Evolutionary conservation across 208 protist species (phyloP).

Genomic region (Trypanosoma melophagium): DNA sequence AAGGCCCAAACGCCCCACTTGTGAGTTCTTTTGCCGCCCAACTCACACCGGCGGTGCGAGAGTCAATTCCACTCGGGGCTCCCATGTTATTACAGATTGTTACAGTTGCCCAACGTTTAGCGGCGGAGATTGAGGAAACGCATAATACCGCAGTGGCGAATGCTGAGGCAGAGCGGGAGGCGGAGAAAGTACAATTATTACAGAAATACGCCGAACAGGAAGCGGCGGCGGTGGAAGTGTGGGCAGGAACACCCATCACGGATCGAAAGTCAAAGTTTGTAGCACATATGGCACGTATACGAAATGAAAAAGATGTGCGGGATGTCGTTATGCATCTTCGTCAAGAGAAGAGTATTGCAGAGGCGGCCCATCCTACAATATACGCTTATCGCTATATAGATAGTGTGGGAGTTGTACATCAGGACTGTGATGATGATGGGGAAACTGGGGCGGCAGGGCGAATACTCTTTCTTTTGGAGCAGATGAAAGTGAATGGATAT

Average conservation of each 20-base stretch:
- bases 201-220: background rate
- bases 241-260: slow-evolving; percentile 51
- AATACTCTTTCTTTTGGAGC: slow-evolving; percentile 88
- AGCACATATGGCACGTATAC: slow-evolving; percentile 79
- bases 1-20: slow-evolving; percentile 64
- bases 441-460: slow-evolving; percentile 84
- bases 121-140: slow-evolving; percentile 42
- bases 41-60: slow-evolving; percentile 43
- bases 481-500: slow-evolving; percentile 78
- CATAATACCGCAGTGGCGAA: slow-evolving; percentile 24
- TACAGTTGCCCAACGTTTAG: slow-evolving; percentile 56
- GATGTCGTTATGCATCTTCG: slow-evolving; percentile 63
- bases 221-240: slow-evolving; percentile 34
- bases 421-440: slow-evolving; percentile 94
- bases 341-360: slow-evolving; percentile 58
- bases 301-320: slow-evolving; percentile 43
- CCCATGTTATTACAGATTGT: slow-evolving; percentile 56
- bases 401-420: slow-evolving; percentile 54
- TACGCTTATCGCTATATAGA: slow-evolving; percentile 92
- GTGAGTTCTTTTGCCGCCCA: slow-evolving; percentile 35
- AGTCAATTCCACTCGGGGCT: slow-evolving; percentile 55
- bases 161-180: background rate
- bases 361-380: slow-evolving; percentile 90
- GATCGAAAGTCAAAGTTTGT: slow-evolving; percentile 89
- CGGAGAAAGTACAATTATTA: too few species aligned